These are phyloP conservation scores for Diplodia mutila DNA, from an alignment of 2,329 filamentous ascomycete species.

Conservation along the genomic window DNA sequence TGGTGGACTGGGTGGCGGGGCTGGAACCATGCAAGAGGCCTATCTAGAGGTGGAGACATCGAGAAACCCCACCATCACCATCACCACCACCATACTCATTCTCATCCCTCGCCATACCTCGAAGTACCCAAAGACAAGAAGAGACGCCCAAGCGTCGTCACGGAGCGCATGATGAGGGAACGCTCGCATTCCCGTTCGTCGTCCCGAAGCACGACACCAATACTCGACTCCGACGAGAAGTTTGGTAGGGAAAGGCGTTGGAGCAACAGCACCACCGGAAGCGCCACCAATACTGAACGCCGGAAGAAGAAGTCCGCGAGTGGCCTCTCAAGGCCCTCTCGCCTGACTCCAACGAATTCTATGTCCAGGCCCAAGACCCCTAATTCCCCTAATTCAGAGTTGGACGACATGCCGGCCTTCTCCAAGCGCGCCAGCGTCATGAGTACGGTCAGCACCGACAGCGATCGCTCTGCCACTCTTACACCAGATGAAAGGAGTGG, in stretches of 20 bases:
- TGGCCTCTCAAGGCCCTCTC: conserved; percentile 9
- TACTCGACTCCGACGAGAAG: conserved; percentile 37
- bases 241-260: conserved; percentile 34
- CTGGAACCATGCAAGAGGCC: conserved; percentile 45
- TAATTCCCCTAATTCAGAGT: not conserved
- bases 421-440: conserved; percentile 15
- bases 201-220: conserved; percentile 40
- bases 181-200: conserved; percentile 38
- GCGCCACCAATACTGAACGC: conserved; percentile 23
- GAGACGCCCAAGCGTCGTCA: conserved; percentile 37
- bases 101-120: conserved; percentile 15
- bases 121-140: conserved; percentile 32
- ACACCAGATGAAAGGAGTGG: conserved; percentile 22
- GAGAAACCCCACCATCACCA: conserved; percentile 37
- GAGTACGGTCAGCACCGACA: conserved; percentile 24
- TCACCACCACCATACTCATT: conserved; percentile 27
- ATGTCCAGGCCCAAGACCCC: conserved; percentile 18
- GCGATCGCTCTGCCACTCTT: conserved; percentile 24
- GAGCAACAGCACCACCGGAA: conserved; percentile 40
- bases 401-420: conserved; percentile 1
- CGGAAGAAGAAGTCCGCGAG: conserved; percentile 19
- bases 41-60: conserved; percentile 35
- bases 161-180: conserved; percentile 35
- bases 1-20: conserved; percentile 83
- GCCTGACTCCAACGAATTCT: conserved; percentile 18